Evolutionary conservation across 345 rosid genomes (phyloP), one percentile per base, ranked within the genome.

Genomic region (Gossypioides kirkii): DNA sequence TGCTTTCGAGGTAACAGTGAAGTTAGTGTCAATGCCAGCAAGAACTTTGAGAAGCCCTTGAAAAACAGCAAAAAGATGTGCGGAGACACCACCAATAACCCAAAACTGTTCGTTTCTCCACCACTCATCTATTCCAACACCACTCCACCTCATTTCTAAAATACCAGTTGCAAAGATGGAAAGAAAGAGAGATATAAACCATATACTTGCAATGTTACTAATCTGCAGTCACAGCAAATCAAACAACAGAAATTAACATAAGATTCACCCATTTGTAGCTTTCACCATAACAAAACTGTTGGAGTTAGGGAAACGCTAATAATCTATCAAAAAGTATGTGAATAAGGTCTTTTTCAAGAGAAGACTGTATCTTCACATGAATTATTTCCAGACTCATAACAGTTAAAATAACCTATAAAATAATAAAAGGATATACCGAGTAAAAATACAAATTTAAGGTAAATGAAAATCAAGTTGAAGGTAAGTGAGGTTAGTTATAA

Each of bases 81-180:
- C 74, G 0, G 98, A 93, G 55, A 93, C 97, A 32, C 98, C 98
- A 74, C 98, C 98, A 36, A 93, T 90, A 17, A 93, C 98, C 98
- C 98, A 93, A 79, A 93, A 93, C 77, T 93, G 97, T 65, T 93
- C 97, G 49, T 93, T 93, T 79, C 98, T 91, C 98, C 98, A 93
- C 98, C 98, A 93, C 58, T 93, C 98, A 23, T 93, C 98, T 7
- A 91, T 91, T 28, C 98, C 95, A 16, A 93, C 98, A 16, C 98
- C 98, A 55, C 98, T 89, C 98, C 98, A 93, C 75, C 97, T 86
- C 97, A 91, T 93, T 78, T 93, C 98, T 2, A 93, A 80, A 25
- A 93, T 89, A 81, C 98, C 97, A 11, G 98, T 93, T 0, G 95
- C 98, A 36, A 91, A 89, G 81, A 93, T 93, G 73, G 98, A 93